Evolutionary conservation across 2,329 filamentous ascomycete genomes (phyloP).

Genomic region (Venturia nashicola): DNA sequence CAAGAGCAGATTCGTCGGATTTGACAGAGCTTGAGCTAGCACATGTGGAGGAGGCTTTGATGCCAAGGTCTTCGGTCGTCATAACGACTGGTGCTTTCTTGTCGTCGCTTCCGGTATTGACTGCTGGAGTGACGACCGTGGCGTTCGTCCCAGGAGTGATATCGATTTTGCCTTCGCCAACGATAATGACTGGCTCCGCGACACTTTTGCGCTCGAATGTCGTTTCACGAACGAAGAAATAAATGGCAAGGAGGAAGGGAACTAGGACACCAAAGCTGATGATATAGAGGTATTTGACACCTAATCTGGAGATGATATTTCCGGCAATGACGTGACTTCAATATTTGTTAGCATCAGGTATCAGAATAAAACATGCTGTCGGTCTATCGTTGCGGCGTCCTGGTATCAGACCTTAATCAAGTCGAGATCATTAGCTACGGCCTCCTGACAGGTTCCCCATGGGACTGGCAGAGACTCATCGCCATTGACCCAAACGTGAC

Average conservation of each 20-base stretch:
- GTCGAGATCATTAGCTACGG: not conserved
- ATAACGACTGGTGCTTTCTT: not conserved
- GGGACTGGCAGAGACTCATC: not conserved
- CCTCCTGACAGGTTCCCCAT: not conserved
- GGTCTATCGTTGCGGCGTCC: not conserved
- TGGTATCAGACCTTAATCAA: not conserved
- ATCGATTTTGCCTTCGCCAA: not conserved
- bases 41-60: not conserved
- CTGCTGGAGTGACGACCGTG: not conserved
- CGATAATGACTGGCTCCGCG: not conserved
- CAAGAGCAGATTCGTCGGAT: not conserved
- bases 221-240: slow-evolving; percentile 34
- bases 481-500: not conserved
- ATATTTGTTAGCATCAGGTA: not conserved
- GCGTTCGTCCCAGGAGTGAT: not conserved
- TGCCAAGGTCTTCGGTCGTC: not conserved
- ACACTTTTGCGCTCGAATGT: slow-evolving; percentile 16
- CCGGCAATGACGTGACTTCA: slow-evolving; percentile 29
- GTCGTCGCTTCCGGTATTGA: not conserved
- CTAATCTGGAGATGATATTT: slow-evolving; percentile 25
- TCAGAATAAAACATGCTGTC: not conserved
- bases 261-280: slow-evolving; percentile 31
- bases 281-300: slow-evolving; percentile 24
- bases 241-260: slow-evolving; percentile 27
- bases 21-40: not conserved